These are phyloP conservation scores for Cymbopogon flexuosus DNA, from an alignment of 202 grass and related monocot genomes.

Conservation along the genomic window DNA sequence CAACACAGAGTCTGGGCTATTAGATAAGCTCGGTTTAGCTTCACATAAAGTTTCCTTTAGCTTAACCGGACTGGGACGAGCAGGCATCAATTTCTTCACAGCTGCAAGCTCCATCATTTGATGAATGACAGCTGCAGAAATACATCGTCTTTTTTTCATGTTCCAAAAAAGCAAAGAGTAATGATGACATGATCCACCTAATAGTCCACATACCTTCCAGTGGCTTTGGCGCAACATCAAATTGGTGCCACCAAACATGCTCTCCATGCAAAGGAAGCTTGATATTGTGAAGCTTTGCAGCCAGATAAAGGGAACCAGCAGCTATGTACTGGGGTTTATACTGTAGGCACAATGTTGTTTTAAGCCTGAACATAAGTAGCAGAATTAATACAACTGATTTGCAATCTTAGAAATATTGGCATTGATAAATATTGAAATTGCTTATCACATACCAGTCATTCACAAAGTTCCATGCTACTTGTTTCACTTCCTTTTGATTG, in stretches of 20 bases:
- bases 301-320: conserved; percentile 59
- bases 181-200: neutral
- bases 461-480: conserved; percentile 78
- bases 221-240: conserved; percentile 57
- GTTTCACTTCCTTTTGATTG: conserved; percentile 51
- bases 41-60: conserved; percentile 20
- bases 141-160: conserved; percentile 14
- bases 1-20: conserved; percentile 63
- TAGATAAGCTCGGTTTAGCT: conserved; percentile 36
- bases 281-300: conserved; percentile 54
- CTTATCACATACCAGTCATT: conserved; percentile 57
- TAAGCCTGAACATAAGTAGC: conserved; percentile 47
- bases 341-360: conserved; percentile 65
- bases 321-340: conserved; percentile 77
- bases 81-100: conserved; percentile 28
- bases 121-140: conserved; percentile 49
- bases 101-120: conserved; percentile 50
- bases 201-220: conserved; percentile 48
- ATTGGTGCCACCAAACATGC: conserved; percentile 75
- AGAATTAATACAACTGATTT: conserved; percentile 23
- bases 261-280: conserved; percentile 55
- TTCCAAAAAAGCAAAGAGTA: conserved; percentile 19
- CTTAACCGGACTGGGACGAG: conserved; percentile 31
- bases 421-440: conserved; percentile 16
- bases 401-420: neutral